Conservation (phyloP, 2,329 filamentous ascomycete genomes). For the Neofusicoccum kwambonambiense region DNA sequence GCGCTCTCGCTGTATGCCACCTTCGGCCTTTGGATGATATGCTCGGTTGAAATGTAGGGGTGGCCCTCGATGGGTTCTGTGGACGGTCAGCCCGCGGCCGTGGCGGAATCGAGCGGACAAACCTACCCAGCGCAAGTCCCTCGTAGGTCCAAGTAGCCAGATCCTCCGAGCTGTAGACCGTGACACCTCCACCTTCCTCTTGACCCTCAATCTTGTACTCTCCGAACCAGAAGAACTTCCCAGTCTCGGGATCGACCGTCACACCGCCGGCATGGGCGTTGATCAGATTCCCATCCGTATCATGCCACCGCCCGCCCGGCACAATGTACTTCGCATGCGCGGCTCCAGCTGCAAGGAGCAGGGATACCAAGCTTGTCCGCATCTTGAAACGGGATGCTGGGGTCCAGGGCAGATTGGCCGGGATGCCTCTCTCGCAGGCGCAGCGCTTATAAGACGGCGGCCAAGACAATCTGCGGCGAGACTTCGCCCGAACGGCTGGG, state of each 20-base stretch:
- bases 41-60: slow-evolving; percentile 54
- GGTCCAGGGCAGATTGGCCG: neutral
- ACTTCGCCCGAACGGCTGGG: slow-evolving; percentile 2
- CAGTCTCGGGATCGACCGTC: slow-evolving; percentile 51
- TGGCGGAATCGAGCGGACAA: neutral
- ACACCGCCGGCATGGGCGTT: slow-evolving; percentile 63
- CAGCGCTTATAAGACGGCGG: neutral
- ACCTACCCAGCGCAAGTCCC: slow-evolving; percentile 55
- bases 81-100: neutral
- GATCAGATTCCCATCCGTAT: slow-evolving; percentile 59
- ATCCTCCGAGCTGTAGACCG: slow-evolving; percentile 61
- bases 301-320: slow-evolving; percentile 60
- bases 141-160: slow-evolving; percentile 60
- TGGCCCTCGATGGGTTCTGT: slow-evolving; percentile 54
- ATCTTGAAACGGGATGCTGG: neutral
- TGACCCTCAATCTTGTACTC: slow-evolving; percentile 61
- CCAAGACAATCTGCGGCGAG: neutral
- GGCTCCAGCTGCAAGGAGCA: neutral
- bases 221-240: slow-evolving; percentile 61
- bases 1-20: slow-evolving; percentile 58
- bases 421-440: no score
- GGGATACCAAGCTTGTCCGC: neutral
- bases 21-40: slow-evolving; percentile 63
- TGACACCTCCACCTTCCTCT: slow-evolving; percentile 59
- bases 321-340: slow-evolving; percentile 57